Evolutionary conservation across 441 rosid species (phyloP).

Genomic region (Omphalea diandra): DNA sequence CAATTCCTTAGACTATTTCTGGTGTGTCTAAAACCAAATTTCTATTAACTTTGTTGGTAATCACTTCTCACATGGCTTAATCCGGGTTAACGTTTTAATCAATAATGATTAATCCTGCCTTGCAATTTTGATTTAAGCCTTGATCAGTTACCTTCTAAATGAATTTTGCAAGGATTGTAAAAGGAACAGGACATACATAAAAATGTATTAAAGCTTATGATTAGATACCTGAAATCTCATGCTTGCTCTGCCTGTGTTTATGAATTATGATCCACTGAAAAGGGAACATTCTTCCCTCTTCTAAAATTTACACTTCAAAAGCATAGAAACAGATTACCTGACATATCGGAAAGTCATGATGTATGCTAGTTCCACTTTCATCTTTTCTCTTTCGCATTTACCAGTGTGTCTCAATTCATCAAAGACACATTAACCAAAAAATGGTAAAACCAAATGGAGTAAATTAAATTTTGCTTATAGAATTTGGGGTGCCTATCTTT

Average conservation of each 20-base stretch:
- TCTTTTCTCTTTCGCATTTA: not conserved
- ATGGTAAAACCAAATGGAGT: not conserved
- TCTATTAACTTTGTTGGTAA: not conserved
- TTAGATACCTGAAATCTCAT: not conserved
- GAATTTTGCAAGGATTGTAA: not conserved
- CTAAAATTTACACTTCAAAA: conserved; percentile 12
- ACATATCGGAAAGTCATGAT: conserved; percentile 15
- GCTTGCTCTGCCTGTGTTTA: conserved; percentile 3
- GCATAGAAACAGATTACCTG: conserved; percentile 19
- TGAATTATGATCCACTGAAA: conserved; percentile 10
- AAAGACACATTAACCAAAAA: not conserved
- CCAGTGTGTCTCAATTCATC: not conserved
- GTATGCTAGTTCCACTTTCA: conserved; percentile 10
- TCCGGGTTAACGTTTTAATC: not conserved
- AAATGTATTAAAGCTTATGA: not conserved
- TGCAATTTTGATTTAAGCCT: not conserved
- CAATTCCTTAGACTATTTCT: not conserved
- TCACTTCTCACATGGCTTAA: not conserved
- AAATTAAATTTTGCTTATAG: not conserved
- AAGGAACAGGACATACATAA: not conserved
- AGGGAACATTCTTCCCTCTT: not conserved
- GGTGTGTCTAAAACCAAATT: not conserved
- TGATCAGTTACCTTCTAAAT: not conserved
- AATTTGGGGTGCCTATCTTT: conserved; percentile 13
- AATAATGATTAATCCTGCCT: not conserved